Percentiles rank a stretch among this genome's conserved stretches.
These are phyloP conservation scores for Agaricus subrufescens DNA, from an alignment of 768 basidiomycete species.

Conservation along the genomic window DNA sequence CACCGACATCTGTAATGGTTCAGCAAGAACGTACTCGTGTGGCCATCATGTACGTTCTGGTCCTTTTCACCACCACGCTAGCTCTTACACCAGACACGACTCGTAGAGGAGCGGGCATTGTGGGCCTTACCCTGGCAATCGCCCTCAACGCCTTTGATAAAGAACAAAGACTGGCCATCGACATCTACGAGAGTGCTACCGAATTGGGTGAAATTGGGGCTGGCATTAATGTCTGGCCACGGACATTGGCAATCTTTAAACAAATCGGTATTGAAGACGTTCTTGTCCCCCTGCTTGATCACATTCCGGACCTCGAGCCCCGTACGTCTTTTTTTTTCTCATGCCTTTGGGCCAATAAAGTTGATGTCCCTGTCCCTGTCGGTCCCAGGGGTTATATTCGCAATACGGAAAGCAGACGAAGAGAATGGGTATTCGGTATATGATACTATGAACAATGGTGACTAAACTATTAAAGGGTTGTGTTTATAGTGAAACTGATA, in stretches of 20 bases:
- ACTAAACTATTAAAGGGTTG: too few relatives aligned
- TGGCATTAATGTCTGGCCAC: conserved; percentile 35
- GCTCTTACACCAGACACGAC: not conserved
- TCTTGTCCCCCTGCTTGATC: conserved; percentile 11
- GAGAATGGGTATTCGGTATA: conserved; percentile 21
- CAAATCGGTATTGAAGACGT: conserved; percentile 11
- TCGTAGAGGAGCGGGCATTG: conserved; percentile 36
- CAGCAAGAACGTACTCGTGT: not conserved
- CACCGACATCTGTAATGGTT: not conserved
- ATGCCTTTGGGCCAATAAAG: too few relatives aligned
- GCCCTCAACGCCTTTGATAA: conserved; percentile 22
- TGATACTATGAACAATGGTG: conserved; percentile 22
- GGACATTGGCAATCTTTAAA: conserved; percentile 13
- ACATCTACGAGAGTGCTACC: conserved; percentile 38
- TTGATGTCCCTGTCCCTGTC: too few relatives aligned
- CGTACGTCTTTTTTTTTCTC: conserved; percentile 3
- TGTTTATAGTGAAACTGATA: not conserved
- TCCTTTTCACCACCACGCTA: not conserved
- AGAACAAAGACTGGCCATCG: conserved; percentile 23
- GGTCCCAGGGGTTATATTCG: not conserved
- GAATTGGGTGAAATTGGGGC: conserved; percentile 38
- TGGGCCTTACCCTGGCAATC: conserved; percentile 33
- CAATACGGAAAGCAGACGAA: conserved; percentile 28
- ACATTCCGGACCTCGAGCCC: conserved; percentile 11
- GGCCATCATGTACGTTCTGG: not conserved